Evolutionary conservation across 106 monocot species (phyloP), one percentile per base, ranked within the genome.

Genomic region (Xerophyta viscosa): DNA sequence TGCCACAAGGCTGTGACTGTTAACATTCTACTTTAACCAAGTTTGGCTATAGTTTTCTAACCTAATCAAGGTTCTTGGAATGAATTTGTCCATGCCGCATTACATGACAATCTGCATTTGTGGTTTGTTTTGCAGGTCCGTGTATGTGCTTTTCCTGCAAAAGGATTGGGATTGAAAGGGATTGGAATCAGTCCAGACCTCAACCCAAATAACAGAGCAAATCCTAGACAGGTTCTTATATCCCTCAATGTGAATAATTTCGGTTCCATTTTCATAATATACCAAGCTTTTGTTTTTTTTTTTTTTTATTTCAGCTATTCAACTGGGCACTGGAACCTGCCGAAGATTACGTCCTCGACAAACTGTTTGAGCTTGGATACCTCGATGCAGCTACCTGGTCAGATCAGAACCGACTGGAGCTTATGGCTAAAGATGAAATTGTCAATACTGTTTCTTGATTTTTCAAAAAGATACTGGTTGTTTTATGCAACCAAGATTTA

Each of bases 281-380:
- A 11, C 33, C 5, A 33, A 33, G 7, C 5, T 11, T 33, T 6
- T 33, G 43, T 44, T 67, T 26, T 48, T 27, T 56, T 59, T 70
- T 26, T 71, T 44, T 67, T 26, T 48, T 27, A 60, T 59, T 70
- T 26, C 73, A 96, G 94, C 81, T 88, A 4, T 82, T 96, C 50
- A 81, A 78, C 53, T 96, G 94, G 94, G 88, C 94, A 31, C 62
- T 96, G 36, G 88, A 96, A 70, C 88, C 94, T 37, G 94, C 94
- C 11, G 94, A 84, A 28, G 94, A 96, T 48, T 27, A 73, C 18
- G 50, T 82, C n/a, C 94, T 96, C 11, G 94, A 96, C 54, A 70
- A 55, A 58, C 68, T 96, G 0, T 85, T 58, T 26, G 94, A 96
- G 57, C 65, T 85, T 43, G 94, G 94, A 23, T 88, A 96, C 67